Percentiles rank a stretch among this genome's conserved stretches.
Conservation (phyloP, 257 asterid species). For the Nicotiana attenuata region DNA sequence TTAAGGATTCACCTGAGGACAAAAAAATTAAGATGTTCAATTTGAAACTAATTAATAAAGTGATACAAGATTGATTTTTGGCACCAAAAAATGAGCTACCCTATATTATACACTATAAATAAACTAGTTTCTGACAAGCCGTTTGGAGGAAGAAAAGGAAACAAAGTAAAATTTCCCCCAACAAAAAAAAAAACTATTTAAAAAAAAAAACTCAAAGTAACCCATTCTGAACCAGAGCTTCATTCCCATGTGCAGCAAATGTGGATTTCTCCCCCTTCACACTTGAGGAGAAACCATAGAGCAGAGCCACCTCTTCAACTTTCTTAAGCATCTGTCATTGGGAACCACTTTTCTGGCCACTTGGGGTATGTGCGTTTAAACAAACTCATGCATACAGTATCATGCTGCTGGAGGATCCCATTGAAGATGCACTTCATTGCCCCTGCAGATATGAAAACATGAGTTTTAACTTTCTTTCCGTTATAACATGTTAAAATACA, state of each 20-base stretch:
- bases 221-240: constrained; percentile 66
- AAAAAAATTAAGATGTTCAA: too few relatives aligned
- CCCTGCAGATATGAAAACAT: constrained; percentile 34
- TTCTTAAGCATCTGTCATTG: constrained; percentile 39
- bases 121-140: background rate
- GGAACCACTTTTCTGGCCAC: constrained; percentile 88
- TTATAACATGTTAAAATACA: too few relatives aligned
- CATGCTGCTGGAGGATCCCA: constrained; percentile 84
- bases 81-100: too few relatives aligned
- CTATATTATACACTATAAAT: too few relatives aligned
- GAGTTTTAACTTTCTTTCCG: background rate
- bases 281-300: background rate
- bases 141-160: background rate
- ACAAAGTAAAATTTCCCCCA: background rate
- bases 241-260: constrained; percentile 45
- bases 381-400: constrained; percentile 88
- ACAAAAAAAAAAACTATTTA: background rate
- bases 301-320: background rate
- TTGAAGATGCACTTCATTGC: constrained; percentile 85
- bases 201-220: constrained; percentile 6
- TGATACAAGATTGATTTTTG: too few relatives aligned
- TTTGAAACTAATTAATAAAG: too few relatives aligned
- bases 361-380: constrained; percentile 84
- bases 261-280: constrained; percentile 4
- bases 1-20: too few relatives aligned